These are phyloP conservation scores for Trichosporon sp. DNA, from an alignment of 1,284 basidiomycete genomes.

Conservation along the genomic window DNA sequence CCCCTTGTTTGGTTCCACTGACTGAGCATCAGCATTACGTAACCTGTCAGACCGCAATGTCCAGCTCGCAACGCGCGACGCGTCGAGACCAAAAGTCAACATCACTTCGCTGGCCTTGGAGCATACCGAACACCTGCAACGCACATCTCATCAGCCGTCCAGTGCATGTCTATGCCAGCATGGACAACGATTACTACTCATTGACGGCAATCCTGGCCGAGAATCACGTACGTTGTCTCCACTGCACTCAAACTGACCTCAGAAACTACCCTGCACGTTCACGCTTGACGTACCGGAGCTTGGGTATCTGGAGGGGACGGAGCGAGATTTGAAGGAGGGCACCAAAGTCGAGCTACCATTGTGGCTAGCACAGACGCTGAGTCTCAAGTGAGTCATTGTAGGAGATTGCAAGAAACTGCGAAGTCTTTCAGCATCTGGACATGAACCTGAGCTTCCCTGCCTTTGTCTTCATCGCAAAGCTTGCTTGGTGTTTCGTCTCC, in stretches of 20 bases:
- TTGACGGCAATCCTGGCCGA: conserved; percentile 81
- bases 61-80: conserved; percentile 5
- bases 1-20: conserved; percentile 14
- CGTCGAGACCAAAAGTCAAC: background rate
- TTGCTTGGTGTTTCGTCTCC: background rate
- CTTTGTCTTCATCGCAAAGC: background rate
- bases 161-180: conserved; percentile 32
- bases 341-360: conserved; percentile 73
- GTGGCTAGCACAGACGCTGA: conserved; percentile 77
- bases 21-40: background rate
- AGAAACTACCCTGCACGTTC: conserved; percentile 89
- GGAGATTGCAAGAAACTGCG: too few species aligned
- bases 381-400: conserved; percentile 64
- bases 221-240: conserved; percentile 72
- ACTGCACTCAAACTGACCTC: conserved; percentile 2
- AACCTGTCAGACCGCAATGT: background rate
- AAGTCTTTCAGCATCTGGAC: too few species aligned
- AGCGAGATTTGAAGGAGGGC: conserved; percentile 66
- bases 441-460: too few species aligned
- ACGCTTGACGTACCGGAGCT: conserved; percentile 75
- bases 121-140: background rate
- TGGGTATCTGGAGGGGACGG: conserved; percentile 76
- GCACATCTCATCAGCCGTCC: background rate
- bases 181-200: conserved; percentile 84
- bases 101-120: background rate